Evolutionary conservation across 495 filamentous ascomycete species (phyloP), one percentile per base, ranked within the genome.

Genomic region (Eremomyces bilateralis): DNA sequence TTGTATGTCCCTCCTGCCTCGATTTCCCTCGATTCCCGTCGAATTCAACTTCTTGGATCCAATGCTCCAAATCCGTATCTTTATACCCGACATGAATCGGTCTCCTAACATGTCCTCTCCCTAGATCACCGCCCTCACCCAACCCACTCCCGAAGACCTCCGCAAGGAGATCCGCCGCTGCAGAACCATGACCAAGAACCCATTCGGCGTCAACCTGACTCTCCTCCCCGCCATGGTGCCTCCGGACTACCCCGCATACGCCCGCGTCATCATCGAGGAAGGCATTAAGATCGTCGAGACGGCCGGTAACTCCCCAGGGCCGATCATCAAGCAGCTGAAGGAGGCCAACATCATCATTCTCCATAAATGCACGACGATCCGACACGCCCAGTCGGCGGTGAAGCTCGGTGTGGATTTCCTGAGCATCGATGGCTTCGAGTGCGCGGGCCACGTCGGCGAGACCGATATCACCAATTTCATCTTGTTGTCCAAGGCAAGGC

Each of bases 391-490:
- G 53, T 77, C 73, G 27, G 88, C 88, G 29, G 68, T 92, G 40
- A 92, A 91, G 57, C 72, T 95, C 22, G 88, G 88, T 34, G 88
- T 93, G 0, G 88, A 97, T 54, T 97, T 97, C 56, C 59, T 97
- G 21, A 80, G 72, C 20, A 95, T 97, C 45, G 88, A 97, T 47
- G 88, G 88, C 15, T 95, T 97, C 45, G 88, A 97, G 56, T 97
- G 88, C 55, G 88, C 82, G 16, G 88, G 88, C 35, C 90, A 85
- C 52, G 84, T 97, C 33, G 88, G 88, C 42, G 88, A 97, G 62
- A 67, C 67, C 29, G 88, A 97, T 48, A 92, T 97, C 55, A 93
- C 88, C 42, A 97, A 97, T 56, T 88, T 95, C 56, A 91, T 97
- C 42, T 69, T 97, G 4, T 64, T 95, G 29, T 73, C 69, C 53